phyloP scores from a whole-genome alignment of 805 yeast species.

The Kuraishia borneana region DNA sequence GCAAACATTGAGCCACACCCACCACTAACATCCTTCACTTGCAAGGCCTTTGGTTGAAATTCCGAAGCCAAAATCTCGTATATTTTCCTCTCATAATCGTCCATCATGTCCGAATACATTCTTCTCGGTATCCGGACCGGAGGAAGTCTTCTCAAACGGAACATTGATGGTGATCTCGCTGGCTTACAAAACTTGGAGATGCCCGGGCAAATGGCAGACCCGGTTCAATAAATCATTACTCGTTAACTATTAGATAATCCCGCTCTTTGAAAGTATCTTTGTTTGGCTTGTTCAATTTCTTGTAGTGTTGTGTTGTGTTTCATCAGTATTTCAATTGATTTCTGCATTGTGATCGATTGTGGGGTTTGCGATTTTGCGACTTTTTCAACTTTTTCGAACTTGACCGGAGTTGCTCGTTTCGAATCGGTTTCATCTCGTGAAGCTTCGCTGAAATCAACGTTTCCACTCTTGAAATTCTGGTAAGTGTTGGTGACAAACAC shows the following conservation, averaged over 20 bases:
- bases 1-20: conserved; percentile 99
- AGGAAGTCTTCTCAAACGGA: background rate
- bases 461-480: conserved; percentile 20
- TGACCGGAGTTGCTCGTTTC: background rate
- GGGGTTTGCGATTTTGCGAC: background rate
- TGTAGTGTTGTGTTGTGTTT: conserved; percentile 5
- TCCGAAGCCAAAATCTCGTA: conserved; percentile 40
- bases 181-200: too few relatives aligned
- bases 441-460: background rate
- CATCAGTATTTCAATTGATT: background rate
- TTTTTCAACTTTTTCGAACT: background rate
- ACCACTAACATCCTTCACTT: conserved; percentile 78
- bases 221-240: too few relatives aligned
- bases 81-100: conserved; percentile 55
- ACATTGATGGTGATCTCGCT: too few relatives aligned
- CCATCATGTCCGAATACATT: conserved; percentile 18
- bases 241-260: background rate
- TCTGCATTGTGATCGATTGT: background rate
- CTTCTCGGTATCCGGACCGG: background rate
- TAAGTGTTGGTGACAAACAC: conserved; percentile 39
- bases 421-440: background rate
- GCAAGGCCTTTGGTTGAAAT: conserved; percentile 49
- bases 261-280: conserved; percentile 11
- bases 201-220: too few relatives aligned
- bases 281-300: conserved; percentile 8